A percentile compares a stretch with the other conserved stretches of the same genome.
Conservation (phyloP, 371 early-diverging fungal genomes). For the Quaeritorhiza haematococci region DNA sequence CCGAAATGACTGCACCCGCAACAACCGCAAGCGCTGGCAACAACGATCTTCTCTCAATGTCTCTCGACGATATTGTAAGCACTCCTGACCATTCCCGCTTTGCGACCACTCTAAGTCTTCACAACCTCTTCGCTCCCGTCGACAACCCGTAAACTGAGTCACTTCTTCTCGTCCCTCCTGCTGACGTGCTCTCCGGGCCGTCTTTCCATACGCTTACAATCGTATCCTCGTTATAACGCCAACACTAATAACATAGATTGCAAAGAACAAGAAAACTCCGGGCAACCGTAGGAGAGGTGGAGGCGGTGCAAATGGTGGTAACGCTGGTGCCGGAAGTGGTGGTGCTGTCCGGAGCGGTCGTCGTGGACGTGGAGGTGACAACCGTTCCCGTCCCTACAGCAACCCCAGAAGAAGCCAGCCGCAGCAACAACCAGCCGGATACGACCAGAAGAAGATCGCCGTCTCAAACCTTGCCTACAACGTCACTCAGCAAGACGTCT, state of each 20-base stretch:
- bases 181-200: not conserved
- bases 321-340: too few species aligned
- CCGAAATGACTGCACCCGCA: too few species aligned
- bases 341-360: slow-evolving; percentile 40
- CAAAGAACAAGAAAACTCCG: slow-evolving; percentile 28
- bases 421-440: too few species aligned
- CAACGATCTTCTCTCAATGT: slow-evolving; percentile 47
- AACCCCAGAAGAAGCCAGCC: too few species aligned
- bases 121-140: not conserved
- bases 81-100: not conserved
- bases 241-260: too few species aligned
- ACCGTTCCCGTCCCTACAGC: too few species aligned
- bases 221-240: slow-evolving; percentile 28
- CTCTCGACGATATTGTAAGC: slow-evolving; percentile 60
- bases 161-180: not conserved
- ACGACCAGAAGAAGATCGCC: not conserved
- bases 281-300: slow-evolving; percentile 32
- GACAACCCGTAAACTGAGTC: not conserved
- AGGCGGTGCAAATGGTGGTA: too few species aligned
- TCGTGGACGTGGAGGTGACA: slow-evolving; percentile 39
- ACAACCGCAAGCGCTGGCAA: too few species aligned
- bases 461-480: slow-evolving; percentile 68
- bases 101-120: not conserved
- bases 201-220: not conserved
- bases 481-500: slow-evolving; percentile 62